Evolutionary conservation across 2,329 filamentous ascomycete genomes (phyloP), one percentile per base, ranked within the genome.

Genomic region (Monosporascus sp.): DNA sequence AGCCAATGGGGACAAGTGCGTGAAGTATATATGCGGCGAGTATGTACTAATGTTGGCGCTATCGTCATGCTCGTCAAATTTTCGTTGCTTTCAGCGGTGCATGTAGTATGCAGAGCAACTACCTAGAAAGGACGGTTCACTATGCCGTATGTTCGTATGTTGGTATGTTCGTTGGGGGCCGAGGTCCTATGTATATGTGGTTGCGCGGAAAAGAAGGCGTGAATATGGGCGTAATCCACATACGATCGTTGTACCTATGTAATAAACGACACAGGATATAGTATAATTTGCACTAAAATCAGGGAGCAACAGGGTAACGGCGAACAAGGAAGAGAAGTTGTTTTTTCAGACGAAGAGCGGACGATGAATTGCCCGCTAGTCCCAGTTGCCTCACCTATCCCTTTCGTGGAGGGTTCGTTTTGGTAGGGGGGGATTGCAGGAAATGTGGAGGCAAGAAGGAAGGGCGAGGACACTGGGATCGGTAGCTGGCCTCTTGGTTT

Each of bases 381-480:
- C 14, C 43, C 7, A 19, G 5, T 46, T 20, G 16, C 43, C 22
- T 27, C 17, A 31, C 19, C 31, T 49, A 9, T 49, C 27, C 47
- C 43, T 46, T 46, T 46, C n/a, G 24, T 11, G 26, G 26, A 31
- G 43, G 22, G 7, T 8, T 46, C 22, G 24, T 46, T 46, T 27
- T 17, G 43, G 8, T 27, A 46, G n/a, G 43, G 43, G 24, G 7
- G 20, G 17, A 11, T 46, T 17, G 43, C 20, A 31, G 11, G 43
- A 27, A 45, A 14, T 16, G 1, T 31, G 49, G 46, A 43, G 51
- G 40, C 36, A 19, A 34, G 43, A 49, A 36, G 20, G 24, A 44
- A 52, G 41, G 52, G 48, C 52, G 48, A 46, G 22, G 34, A n/a
- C 41, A 46, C 16, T 26, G 45, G 37, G 41, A 53, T 27, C 46